Evolutionary conservation across 225 moss, liverwort and hornwort species (phyloP).

Genomic region (Physcomitrellopsis africana): DNA sequence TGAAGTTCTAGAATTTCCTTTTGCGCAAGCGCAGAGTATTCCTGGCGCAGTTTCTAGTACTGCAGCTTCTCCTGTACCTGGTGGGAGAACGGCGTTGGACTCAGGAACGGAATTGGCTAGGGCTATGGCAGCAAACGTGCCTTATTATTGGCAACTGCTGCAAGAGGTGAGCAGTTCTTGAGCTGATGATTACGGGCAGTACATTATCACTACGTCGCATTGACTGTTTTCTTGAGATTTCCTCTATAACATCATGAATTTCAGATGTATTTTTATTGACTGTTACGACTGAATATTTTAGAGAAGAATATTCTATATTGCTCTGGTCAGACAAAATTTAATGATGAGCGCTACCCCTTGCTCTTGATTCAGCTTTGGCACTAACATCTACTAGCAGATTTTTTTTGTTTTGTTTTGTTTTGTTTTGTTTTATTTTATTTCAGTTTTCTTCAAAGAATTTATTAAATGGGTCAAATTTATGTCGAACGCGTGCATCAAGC

Average conservation of each 20-base stretch:
- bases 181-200: background rate
- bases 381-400: too few species aligned
- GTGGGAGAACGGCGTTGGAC: conserved; percentile 57
- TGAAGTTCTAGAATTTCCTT: conserved; percentile 83
- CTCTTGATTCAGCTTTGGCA: conserved; percentile 8
- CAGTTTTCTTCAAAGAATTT: background rate
- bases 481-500: background rate
- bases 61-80: conserved; percentile 48
- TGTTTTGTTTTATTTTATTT: too few species aligned
- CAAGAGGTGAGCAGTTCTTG: conserved; percentile 68
- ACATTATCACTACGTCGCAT: background rate
- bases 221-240: conserved; percentile 12
- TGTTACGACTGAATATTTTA: background rate
- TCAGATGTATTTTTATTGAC: conserved; percentile 2
- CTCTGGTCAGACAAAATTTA: background rate
- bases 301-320: conserved; percentile 1
- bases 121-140: conserved; percentile 79
- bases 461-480: conserved; percentile 4
- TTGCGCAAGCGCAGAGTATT: conserved; percentile 63
- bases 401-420: too few species aligned
- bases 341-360: conserved; percentile 1
- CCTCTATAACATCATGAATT: conserved; percentile 12
- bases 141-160: conserved; percentile 96
- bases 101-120: conserved; percentile 62
- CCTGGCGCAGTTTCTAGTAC: conserved; percentile 27